phyloP scores from a whole-genome alignment of 495 filamentous ascomycete species.

The Penicillium chermesinum region DNA sequence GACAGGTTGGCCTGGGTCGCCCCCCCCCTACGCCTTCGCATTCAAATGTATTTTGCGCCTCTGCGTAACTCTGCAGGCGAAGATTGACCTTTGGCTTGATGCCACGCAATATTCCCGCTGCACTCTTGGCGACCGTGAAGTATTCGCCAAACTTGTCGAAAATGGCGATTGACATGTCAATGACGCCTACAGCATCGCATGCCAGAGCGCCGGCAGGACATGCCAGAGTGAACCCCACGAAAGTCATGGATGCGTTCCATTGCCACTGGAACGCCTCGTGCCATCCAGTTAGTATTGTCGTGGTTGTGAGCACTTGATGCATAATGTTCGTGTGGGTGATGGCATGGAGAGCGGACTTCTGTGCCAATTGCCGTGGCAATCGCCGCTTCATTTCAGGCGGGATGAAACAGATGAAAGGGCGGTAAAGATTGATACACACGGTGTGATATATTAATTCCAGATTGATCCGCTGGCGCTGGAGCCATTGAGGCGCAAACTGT shows the following conservation, averaged over 20 bases:
- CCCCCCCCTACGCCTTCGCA: neutral
- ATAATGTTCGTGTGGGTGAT: conserved; percentile 46
- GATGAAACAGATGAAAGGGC: conserved; percentile 45
- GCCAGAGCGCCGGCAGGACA: conserved; percentile 29
- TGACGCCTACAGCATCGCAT: conserved; percentile 26
- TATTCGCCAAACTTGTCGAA: conserved; percentile 44
- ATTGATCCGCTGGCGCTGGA: conserved; percentile 46
- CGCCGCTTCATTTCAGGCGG: conserved; percentile 6
- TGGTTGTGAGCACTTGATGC: conserved; percentile 42
- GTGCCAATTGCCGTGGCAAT: conserved; percentile 26
- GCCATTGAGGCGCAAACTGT: conserved; percentile 32
- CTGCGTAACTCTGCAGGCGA: neutral
- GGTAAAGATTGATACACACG: conserved; percentile 37
- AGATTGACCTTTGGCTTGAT: conserved; percentile 1
- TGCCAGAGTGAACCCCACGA: conserved; percentile 46
- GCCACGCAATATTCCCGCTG: conserved; percentile 20
- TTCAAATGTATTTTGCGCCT: neutral
- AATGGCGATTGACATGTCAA: conserved; percentile 34
- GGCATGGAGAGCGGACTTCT: conserved; percentile 41
- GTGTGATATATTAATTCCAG: conserved; percentile 50
- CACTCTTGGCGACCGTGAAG: conserved; percentile 39
- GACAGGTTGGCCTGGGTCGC: neutral
- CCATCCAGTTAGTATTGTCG: conserved; percentile 43
- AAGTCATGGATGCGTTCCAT: conserved; percentile 48
- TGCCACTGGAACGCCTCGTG: conserved; percentile 48